A percentile compares a stretch with the other conserved stretches of the same genome.
phyloP scores from a whole-genome alignment of 306 rosid genomes.

The Delonix regia region DNA sequence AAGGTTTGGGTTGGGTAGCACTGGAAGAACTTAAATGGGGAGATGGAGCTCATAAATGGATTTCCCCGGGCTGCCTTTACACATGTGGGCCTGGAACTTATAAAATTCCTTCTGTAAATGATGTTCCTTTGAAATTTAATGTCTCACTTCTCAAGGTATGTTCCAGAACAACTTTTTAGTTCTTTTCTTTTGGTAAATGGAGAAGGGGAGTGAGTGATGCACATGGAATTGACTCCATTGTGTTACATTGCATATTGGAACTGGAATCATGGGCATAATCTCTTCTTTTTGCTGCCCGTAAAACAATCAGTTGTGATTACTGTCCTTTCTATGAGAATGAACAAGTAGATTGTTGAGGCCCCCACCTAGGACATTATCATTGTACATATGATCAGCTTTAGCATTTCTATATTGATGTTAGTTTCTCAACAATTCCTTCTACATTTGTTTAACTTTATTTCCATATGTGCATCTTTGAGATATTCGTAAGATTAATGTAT shows the following conservation, averaged over 20 bases:
- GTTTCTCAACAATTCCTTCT: neutral
- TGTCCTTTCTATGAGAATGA: neutral
- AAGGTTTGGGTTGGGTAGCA: conserved; percentile 97
- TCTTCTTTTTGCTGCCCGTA: neutral
- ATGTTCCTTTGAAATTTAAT: conserved; percentile 74
- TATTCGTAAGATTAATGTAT: neutral
- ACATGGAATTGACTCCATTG: neutral
- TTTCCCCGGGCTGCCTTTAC: conserved; percentile 69
- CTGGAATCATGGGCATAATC: conserved; percentile 17
- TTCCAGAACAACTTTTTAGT: conserved; percentile 23
- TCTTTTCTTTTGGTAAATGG: conserved; percentile 24
- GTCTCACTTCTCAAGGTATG: conserved; percentile 90
- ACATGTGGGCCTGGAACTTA: conserved; percentile 90
- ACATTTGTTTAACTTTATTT: neutral
- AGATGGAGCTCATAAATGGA: conserved; percentile 90
- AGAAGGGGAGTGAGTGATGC: neutral
- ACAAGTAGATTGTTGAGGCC: neutral
- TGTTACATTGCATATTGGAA: conserved; percentile 1
- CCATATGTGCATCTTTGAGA: neutral
- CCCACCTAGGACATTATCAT: neutral
- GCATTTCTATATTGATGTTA: neutral
- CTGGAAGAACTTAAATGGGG: conserved; percentile 98
- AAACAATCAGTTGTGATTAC: neutral
- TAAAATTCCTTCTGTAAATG: conserved; percentile 87
- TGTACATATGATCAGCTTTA: neutral